Percentiles rank a stretch among this genome's conserved stretches.
phyloP scores from a whole-genome alignment of 2,329 filamentous ascomycete genomes.

The Cladosporium sp. region DNA sequence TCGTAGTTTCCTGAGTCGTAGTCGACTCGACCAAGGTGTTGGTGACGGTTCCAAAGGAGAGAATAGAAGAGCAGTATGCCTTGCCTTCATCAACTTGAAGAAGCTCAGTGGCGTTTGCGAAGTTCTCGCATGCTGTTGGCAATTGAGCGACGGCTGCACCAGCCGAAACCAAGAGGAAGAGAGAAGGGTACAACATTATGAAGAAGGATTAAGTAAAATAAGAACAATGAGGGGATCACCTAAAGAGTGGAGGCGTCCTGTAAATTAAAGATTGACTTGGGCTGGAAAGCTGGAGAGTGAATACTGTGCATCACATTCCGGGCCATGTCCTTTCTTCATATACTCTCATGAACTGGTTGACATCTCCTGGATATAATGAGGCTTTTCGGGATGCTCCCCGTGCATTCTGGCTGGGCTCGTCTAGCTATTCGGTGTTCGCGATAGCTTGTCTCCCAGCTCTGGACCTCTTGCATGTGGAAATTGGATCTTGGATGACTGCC shows the following conservation, averaged over 20 bases:
- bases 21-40: neutral
- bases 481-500: neutral
- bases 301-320: neutral
- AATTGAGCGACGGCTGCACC: neutral
- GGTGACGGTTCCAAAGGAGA: neutral
- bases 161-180: slow-evolving; percentile 2
- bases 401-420: neutral
- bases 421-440: neutral
- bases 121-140: neutral
- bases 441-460: neutral
- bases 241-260: slow-evolving; percentile 8
- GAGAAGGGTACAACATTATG: slow-evolving; percentile 7
- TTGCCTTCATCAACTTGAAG: slow-evolving; percentile 1
- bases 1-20: neutral
- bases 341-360: neutral
- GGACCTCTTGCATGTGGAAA: neutral
- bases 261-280: neutral
- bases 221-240: neutral
- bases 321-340: neutral
- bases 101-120: neutral
- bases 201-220: neutral
- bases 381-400: neutral
- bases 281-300: neutral
- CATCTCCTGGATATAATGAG: neutral
- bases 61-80: slow-evolving; percentile 2